phyloP scores from a whole-genome alignment of 108 stramenopile genomes.

The Stephanodiscus triporus region DNA sequence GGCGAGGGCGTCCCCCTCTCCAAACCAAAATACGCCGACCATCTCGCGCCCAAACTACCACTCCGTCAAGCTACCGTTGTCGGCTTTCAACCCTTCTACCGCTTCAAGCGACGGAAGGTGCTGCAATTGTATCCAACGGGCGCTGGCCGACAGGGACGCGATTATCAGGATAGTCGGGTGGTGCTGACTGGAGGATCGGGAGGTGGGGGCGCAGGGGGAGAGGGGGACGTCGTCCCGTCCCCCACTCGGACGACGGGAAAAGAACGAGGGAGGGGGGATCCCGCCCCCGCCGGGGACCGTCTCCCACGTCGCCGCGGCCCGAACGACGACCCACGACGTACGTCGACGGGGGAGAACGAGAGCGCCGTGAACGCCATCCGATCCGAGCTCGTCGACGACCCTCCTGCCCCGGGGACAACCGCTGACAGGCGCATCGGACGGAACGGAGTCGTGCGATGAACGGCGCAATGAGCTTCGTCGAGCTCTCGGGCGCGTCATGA shows the following conservation, averaged over 20 bases:
- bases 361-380: background rate
- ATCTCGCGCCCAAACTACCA: background rate
- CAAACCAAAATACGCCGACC: too few relatives aligned
- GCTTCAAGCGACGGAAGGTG: slow-evolving; percentile 15
- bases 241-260: too few relatives aligned
- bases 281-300: too few relatives aligned
- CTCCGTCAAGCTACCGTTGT: slow-evolving; percentile 15
- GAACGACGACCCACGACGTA: background rate
- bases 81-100: slow-evolving; percentile 28
- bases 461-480: slow-evolving; percentile 14
- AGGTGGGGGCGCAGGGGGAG: background rate
- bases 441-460: slow-evolving; percentile 10
- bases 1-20: too few relatives aligned
- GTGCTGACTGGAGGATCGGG: slow-evolving; percentile 15
- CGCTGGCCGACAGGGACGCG: background rate
- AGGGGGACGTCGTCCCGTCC: background rate
- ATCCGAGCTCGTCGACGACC: slow-evolving; percentile 5
- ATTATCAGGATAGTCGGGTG: slow-evolving; percentile 2
- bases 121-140: background rate
- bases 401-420: slow-evolving; percentile 12
- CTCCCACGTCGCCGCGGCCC: too few relatives aligned
- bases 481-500: slow-evolving; percentile 15
- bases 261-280: too few relatives aligned
- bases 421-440: slow-evolving; percentile 9
- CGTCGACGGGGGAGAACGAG: background rate